A percentile compares a stretch with the other conserved stretches of the same genome.
Conservation (phyloP, 768 basidiomycete genomes). For the Hydnum rufescens region DNA sequence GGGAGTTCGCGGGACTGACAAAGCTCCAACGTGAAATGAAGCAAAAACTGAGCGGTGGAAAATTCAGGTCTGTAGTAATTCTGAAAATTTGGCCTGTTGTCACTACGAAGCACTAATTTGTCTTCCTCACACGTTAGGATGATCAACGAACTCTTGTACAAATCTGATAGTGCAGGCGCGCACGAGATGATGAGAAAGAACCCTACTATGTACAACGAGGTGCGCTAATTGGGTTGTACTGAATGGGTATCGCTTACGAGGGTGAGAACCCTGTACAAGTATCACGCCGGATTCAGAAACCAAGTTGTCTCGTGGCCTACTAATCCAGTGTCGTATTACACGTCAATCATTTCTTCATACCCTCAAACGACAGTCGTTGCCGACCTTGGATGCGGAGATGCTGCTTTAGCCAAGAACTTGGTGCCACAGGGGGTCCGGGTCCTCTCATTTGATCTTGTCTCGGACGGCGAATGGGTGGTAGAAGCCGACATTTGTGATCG, state of each 20-base stretch:
- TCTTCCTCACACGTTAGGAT: slow-evolving; percentile 28
- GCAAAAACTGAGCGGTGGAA: slow-evolving; percentile 64
- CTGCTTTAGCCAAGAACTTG: slow-evolving; percentile 59
- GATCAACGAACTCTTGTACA: slow-evolving; percentile 88
- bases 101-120: neutral
- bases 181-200: slow-evolving; percentile 69
- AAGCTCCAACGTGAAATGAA: slow-evolving; percentile 60
- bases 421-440: slow-evolving; percentile 47
- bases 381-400: slow-evolving; percentile 93
- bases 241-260: neutral
- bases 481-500: slow-evolving; percentile 75
- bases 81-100: neutral
- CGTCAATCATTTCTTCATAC: slow-evolving; percentile 30
- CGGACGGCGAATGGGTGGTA: slow-evolving; percentile 52
- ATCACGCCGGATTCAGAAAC: slow-evolving; percentile 77
- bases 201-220: slow-evolving; percentile 65
- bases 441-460: slow-evolving; percentile 63
- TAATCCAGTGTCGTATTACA: slow-evolving; percentile 78
- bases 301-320: slow-evolving; percentile 89
- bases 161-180: slow-evolving; percentile 56
- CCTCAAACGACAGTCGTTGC: slow-evolving; percentile 55
- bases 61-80: slow-evolving; percentile 43
- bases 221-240: slow-evolving; percentile 17
- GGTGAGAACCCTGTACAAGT: slow-evolving; percentile 47
- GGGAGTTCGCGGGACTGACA: slow-evolving; percentile 29